Conservation (phyloP, 2,329 filamentous ascomycete species). For the Grosmannia clavigera region DNA sequence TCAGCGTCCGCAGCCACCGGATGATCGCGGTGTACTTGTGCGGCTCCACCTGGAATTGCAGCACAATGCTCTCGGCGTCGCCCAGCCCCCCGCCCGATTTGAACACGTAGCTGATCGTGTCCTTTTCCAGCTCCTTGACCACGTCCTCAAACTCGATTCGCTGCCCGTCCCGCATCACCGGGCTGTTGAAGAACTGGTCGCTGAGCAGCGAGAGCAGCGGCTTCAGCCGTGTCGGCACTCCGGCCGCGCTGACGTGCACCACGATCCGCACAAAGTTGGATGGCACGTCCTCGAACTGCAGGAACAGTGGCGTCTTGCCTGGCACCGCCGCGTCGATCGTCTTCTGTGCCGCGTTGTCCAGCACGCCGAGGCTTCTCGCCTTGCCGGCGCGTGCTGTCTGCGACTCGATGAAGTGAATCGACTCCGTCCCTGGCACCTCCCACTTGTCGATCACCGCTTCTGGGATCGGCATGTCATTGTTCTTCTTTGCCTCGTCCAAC, state of each 20-base stretch:
- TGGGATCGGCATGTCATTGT: constrained; percentile 83
- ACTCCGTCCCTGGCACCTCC: constrained; percentile 71
- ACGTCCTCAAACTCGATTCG: constrained; percentile 81
- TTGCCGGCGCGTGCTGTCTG: constrained; percentile 71
- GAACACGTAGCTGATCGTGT: constrained; percentile 76
- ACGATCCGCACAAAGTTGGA: constrained; percentile 86
- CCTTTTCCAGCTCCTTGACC: constrained; percentile 78
- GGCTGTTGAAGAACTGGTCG: constrained; percentile 90
- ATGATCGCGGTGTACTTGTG: constrained; percentile 78
- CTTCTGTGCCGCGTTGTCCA: constrained; percentile 59
- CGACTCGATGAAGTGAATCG: constrained; percentile 89
- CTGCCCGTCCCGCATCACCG: constrained; percentile 64
- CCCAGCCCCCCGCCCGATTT: constrained; percentile 55
- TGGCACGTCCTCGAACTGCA: constrained; percentile 93
- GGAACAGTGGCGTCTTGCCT: constrained; percentile 51
- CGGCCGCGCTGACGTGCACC: constrained; percentile 65
- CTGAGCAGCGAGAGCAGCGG: constrained; percentile 75
- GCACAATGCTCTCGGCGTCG: constrained; percentile 68
- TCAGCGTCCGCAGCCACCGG: constrained; percentile 71
- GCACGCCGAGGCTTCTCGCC: constrained; percentile 57
- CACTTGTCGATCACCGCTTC: constrained; percentile 69
- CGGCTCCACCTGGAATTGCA: constrained; percentile 76
- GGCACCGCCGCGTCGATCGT: constrained; percentile 56
- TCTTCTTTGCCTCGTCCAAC: constrained; percentile 70
- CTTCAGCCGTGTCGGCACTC: constrained; percentile 68